Evolutionary conservation across 2,329 filamentous ascomycete species (phyloP).

Genomic region (Xylaria sp.): DNA sequence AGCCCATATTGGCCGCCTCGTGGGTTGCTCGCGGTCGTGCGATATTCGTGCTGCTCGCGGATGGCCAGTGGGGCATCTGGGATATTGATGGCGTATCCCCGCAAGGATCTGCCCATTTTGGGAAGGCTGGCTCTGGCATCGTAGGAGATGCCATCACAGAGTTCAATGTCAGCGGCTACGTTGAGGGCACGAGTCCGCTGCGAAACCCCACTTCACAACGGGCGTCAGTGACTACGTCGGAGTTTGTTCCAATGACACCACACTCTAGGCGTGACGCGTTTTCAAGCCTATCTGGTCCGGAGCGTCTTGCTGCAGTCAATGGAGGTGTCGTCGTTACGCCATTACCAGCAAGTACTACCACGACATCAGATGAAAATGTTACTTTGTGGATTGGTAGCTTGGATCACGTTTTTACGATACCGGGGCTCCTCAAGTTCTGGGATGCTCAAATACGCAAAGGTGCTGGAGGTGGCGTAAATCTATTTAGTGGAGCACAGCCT

Average conservation of each 20-base stretch:
- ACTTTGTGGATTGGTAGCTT: slow-evolving; percentile 67
- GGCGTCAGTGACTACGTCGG: slow-evolving; percentile 53
- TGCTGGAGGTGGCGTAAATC: slow-evolving; percentile 62
- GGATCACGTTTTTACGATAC: slow-evolving; percentile 68
- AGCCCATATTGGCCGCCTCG: slow-evolving; percentile 69
- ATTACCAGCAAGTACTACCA: slow-evolving; percentile 57
- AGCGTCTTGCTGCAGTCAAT: slow-evolving; percentile 62
- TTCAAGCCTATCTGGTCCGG: slow-evolving; percentile 58
- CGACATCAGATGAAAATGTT: slow-evolving; percentile 63
- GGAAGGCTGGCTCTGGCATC: slow-evolving; percentile 63
- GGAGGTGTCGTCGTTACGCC: slow-evolving; percentile 65
- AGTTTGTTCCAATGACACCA: slow-evolving; percentile 73
- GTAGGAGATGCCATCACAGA: slow-evolving; percentile 67
- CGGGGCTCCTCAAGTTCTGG: slow-evolving; percentile 67
- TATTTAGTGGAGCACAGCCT: slow-evolving; percentile 66
- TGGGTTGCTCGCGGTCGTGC: slow-evolving; percentile 72
- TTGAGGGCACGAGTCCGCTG: slow-evolving; percentile 69
- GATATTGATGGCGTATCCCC: slow-evolving; percentile 70
- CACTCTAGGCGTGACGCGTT: slow-evolving; percentile 67
- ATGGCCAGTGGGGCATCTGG: slow-evolving; percentile 76
- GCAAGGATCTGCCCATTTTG: slow-evolving; percentile 58
- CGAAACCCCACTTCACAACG: slow-evolving; percentile 57
- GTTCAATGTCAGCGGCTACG: slow-evolving; percentile 68
- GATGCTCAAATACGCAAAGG: slow-evolving; percentile 66
- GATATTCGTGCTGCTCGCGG: slow-evolving; percentile 67